These are phyloP conservation scores for Typha latifolia DNA, from an alignment of 176 grass and related monocot species.

Conservation along the genomic window DNA sequence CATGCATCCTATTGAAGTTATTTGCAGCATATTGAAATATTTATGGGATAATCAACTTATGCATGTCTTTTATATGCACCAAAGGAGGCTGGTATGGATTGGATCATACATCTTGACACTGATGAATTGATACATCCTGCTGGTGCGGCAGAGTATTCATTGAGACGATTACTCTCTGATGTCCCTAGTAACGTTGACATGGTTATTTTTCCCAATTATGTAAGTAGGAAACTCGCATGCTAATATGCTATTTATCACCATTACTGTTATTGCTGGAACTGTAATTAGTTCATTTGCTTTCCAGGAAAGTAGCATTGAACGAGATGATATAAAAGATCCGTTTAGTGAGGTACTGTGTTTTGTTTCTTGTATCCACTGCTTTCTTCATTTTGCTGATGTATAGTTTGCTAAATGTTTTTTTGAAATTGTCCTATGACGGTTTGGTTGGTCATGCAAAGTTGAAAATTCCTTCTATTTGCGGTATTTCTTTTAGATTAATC, in stretches of 20 bases:
- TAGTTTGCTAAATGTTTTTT: not conserved
- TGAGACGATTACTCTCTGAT: constrained; percentile 50
- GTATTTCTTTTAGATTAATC: not conserved
- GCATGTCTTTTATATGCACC: constrained; percentile 7
- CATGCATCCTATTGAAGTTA: not conserved
- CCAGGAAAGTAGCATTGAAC: constrained; percentile 85
- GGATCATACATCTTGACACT: constrained; percentile 98
- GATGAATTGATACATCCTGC: constrained; percentile 85
- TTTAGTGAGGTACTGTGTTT: constrained; percentile 64
- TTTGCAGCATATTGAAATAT: not conserved
- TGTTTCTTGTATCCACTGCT: not conserved
- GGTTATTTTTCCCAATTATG: constrained; percentile 98
- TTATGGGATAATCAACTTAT: constrained; percentile 9
- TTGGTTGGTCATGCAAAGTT: not conserved
- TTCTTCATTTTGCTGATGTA: not conserved
- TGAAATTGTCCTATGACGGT: not conserved
- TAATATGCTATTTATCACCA: not conserved
- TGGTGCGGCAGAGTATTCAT: constrained; percentile 63
- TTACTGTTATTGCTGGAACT: not conserved
- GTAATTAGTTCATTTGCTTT: constrained; percentile 12
- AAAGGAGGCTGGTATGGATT: constrained; percentile 82
- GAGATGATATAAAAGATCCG: constrained; percentile 79
- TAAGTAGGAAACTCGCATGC: constrained; percentile 27
- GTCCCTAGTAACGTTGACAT: constrained; percentile 69
- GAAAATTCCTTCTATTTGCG: not conserved